Percentiles rank a stretch among this genome's conserved stretches.
These are phyloP conservation scores for Crithidia fasciculata DNA, from an alignment of 208 protist species.

Conservation along the genomic window DNA sequence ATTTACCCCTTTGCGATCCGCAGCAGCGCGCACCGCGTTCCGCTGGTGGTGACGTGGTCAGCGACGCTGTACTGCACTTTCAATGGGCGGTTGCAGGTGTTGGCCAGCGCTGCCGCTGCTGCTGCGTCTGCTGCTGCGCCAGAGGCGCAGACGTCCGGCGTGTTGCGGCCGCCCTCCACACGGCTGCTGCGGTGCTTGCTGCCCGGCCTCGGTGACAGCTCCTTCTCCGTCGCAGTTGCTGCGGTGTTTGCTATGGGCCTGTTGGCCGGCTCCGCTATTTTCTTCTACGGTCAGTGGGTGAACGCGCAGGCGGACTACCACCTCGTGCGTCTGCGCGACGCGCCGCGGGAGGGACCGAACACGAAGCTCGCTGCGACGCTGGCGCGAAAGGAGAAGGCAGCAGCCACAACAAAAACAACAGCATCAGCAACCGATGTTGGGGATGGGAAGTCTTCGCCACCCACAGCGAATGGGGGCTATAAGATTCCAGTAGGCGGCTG, in stretches of 20 bases:
- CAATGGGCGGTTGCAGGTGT: conserved; percentile 79
- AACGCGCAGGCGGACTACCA: conserved; percentile 69
- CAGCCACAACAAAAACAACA: not conserved
- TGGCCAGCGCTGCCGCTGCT: conserved; percentile 42
- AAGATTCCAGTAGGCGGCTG: conserved; percentile 59
- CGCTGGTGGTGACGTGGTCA: conserved; percentile 53
- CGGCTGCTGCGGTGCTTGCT: conserved; percentile 20
- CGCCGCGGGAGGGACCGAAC: not conserved
- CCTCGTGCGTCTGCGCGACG: conserved; percentile 41
- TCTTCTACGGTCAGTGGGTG: conserved; percentile 54
- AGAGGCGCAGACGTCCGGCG: not conserved
- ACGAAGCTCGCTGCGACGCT: not conserved
- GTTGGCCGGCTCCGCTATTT: conserved; percentile 38
- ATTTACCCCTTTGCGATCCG: conserved; percentile 63
- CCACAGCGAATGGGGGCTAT: conserved; percentile 27
- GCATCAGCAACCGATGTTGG: not conserved
- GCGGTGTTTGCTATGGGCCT: conserved; percentile 18
- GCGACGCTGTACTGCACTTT: conserved; percentile 81
- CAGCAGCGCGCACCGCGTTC: conserved; percentile 38
- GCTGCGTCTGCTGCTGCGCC: not conserved
- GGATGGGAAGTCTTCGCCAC: not conserved
- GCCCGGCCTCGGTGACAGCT: not conserved
- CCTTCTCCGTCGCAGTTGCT: conserved; percentile 6
- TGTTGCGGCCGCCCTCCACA: conserved; percentile 14
- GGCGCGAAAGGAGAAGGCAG: not conserved